Conservation (phyloP, 805 yeast genomes). For the Myxozyma kluyveri region DNA sequence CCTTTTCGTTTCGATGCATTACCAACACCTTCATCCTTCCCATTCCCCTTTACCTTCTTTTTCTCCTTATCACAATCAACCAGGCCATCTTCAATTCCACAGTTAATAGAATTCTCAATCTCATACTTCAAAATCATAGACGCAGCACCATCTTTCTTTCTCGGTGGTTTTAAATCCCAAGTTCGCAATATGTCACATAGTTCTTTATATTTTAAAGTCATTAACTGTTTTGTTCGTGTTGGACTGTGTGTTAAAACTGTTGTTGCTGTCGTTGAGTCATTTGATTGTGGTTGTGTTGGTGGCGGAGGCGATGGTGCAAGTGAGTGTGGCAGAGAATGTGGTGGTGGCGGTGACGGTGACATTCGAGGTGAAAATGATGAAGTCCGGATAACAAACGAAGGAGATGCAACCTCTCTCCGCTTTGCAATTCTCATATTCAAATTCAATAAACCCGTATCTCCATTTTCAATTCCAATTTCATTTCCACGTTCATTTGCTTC, state of each 20-base stretch:
- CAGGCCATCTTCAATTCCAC: neutral
- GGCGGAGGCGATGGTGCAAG: too few species aligned
- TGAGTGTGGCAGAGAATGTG: neutral
- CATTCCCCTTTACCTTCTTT: neutral
- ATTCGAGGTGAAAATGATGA: neutral
- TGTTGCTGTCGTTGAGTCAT: too few species aligned
- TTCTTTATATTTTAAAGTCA: conserved; percentile 11
- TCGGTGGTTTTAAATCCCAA: conserved; percentile 26
- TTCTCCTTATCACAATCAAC: neutral
- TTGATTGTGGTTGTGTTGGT: too few species aligned
- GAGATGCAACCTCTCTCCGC: too few species aligned
- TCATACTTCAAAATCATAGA: conserved; percentile 7
- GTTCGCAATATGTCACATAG: conserved; percentile 8
- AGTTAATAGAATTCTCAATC: neutral
- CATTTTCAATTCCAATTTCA: too few species aligned
- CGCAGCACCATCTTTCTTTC: conserved; percentile 18
- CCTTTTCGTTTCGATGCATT: conserved; percentile 9
- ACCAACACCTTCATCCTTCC: neutral
- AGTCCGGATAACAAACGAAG: too few species aligned
- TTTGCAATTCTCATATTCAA: too few species aligned
- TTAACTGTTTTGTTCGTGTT: neutral
- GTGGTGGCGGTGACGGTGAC: neutral
- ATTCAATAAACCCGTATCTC: too few species aligned
- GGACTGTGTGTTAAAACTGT: neutral
- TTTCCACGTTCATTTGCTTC: neutral